A percentile compares a stretch with the other conserved stretches of the same genome.
These are phyloP conservation scores for Metarhizium guizhouense DNA, from an alignment of 2,329 filamentous ascomycete species.

Conservation along the genomic window DNA sequence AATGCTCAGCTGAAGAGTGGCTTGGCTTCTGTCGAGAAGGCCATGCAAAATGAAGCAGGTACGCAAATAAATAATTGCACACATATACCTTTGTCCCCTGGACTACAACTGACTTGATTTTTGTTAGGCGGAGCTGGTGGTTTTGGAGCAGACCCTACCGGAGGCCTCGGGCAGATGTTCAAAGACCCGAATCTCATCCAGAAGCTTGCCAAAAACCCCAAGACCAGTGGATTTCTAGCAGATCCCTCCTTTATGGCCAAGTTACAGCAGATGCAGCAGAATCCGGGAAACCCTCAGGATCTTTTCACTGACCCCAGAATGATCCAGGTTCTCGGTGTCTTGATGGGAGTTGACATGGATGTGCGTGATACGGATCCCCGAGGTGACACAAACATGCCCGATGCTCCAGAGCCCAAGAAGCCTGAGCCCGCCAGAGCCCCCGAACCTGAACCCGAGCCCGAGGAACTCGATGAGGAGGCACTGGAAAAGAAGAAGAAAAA, in stretches of 20 bases:
- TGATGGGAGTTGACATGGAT: slow-evolving; percentile 88
- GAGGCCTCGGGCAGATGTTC: slow-evolving; percentile 85
- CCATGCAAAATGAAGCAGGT: slow-evolving; percentile 57
- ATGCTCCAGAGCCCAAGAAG: slow-evolving; percentile 40
- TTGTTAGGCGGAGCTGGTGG: slow-evolving; percentile 14
- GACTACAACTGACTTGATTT: slow-evolving; percentile 5
- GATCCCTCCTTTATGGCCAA: slow-evolving; percentile 87
- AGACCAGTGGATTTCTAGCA: slow-evolving; percentile 73
- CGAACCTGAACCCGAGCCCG: slow-evolving; percentile 48
- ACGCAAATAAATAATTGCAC: slow-evolving; percentile 4
- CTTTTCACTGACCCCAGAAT: slow-evolving; percentile 86
- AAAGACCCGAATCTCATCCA: slow-evolving; percentile 81
- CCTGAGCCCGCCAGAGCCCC: slow-evolving; percentile 43
- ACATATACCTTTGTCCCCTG: background rate
- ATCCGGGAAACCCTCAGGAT: slow-evolving; percentile 69
- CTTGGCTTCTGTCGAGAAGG: slow-evolving; percentile 73
- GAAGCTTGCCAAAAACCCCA: slow-evolving; percentile 90
- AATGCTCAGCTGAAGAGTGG: slow-evolving; percentile 92
- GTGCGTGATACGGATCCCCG: slow-evolving; percentile 29
- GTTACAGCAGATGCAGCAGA: slow-evolving; percentile 69
- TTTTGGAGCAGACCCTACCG: slow-evolving; percentile 52
- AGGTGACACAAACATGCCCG: slow-evolving; percentile 67
- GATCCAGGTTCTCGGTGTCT: slow-evolving; percentile 85
- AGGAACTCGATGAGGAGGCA: slow-evolving; percentile 73
- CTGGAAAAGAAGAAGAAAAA: slow-evolving; percentile 82